A percentile compares a stretch with the other conserved stretches of the same genome.
Evolutionary conservation across 2,329 filamentous ascomycete species (phyloP).

Genomic region (Leptographium flavum): DNA sequence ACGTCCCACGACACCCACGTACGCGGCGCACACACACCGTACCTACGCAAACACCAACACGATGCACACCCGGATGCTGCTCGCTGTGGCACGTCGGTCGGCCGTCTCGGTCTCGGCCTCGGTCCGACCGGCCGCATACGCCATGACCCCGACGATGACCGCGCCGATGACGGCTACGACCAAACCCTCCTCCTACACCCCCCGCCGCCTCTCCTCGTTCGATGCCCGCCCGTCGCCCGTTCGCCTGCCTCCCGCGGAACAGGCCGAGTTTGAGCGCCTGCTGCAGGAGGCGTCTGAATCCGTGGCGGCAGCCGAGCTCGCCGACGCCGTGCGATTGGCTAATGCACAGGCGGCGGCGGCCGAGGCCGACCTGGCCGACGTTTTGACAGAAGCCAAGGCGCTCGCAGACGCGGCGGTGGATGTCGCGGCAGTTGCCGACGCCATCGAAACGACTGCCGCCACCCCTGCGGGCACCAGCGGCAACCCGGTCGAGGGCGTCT

Average conservation of each 20-base stretch:
- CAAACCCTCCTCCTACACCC: neutral
- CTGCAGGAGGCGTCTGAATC: constrained; percentile 47
- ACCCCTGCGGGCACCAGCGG: constrained; percentile 2
- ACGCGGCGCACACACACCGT: too few species aligned
- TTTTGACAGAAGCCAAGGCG: constrained; percentile 38
- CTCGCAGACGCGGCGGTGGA: constrained; percentile 20
- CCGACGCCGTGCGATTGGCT: constrained; percentile 4
- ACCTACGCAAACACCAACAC: too few species aligned
- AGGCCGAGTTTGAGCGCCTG: constrained; percentile 80
- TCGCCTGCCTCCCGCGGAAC: constrained; percentile 73
- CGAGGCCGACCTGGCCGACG: constrained; percentile 22
- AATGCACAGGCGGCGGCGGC: constrained; percentile 8
- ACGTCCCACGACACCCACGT: too few species aligned
- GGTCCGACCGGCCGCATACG: too few species aligned
- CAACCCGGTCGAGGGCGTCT: constrained; percentile 37
- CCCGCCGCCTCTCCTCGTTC: constrained; percentile 25
- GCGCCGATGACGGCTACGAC: too few species aligned
- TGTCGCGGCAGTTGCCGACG: neutral
- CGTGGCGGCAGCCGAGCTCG: constrained; percentile 7
- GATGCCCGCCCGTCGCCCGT: constrained; percentile 56
- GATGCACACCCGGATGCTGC: too few species aligned
- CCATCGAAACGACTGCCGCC: constrained; percentile 2
- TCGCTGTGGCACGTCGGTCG: too few species aligned
- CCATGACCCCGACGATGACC: too few species aligned
- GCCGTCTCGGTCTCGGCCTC: too few species aligned